Conservation (phyloP, 1,284 basidiomycete genomes). For the Xanthoconium separans region DNA sequence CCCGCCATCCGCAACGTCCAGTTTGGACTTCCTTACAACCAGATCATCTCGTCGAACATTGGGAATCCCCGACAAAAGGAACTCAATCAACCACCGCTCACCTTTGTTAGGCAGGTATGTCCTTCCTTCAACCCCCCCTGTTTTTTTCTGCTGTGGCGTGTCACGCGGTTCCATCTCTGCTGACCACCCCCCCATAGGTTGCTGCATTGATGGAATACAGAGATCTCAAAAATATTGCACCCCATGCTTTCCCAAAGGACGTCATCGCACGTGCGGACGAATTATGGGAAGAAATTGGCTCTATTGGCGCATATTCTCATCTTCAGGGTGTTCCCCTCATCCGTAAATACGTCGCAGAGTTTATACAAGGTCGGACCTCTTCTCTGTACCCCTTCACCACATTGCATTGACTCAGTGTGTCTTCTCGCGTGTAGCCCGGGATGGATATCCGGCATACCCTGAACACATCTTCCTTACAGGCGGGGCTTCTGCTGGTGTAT, state of each 20-base stretch:
- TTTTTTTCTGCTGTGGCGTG: not conserved
- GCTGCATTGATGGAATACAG: conserved; percentile 94
- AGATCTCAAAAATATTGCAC: conserved; percentile 71
- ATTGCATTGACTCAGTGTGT: conserved; percentile 9
- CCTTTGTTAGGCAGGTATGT: conserved; percentile 87
- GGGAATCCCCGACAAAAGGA: conserved; percentile 98
- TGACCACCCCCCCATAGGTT: conserved; percentile 48
- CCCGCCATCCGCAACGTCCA: conserved; percentile 85
- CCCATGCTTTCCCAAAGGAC: conserved; percentile 82
- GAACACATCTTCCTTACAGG: conserved; percentile 91
- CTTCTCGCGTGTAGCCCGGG: conserved; percentile 62
- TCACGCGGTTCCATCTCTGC: not conserved
- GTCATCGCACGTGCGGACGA: conserved; percentile 82
- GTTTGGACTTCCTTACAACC: conserved; percentile 83
- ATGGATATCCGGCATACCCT: conserved; percentile 83
- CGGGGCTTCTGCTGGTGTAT: conserved; percentile 92
- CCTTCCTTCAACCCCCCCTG: too few species aligned
- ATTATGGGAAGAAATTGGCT: conserved; percentile 86
- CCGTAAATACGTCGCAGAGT: conserved; percentile 86
- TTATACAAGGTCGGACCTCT: conserved; percentile 51
- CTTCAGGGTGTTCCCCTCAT: conserved; percentile 92
- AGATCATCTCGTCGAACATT: conserved; percentile 94
- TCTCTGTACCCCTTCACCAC: not conserved
- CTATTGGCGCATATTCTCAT: conserved; percentile 94
- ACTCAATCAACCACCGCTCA: conserved; percentile 90